Conservation (phyloP, 2,329 filamentous ascomycete species). For the Paramyrothecium roridum region DNA sequence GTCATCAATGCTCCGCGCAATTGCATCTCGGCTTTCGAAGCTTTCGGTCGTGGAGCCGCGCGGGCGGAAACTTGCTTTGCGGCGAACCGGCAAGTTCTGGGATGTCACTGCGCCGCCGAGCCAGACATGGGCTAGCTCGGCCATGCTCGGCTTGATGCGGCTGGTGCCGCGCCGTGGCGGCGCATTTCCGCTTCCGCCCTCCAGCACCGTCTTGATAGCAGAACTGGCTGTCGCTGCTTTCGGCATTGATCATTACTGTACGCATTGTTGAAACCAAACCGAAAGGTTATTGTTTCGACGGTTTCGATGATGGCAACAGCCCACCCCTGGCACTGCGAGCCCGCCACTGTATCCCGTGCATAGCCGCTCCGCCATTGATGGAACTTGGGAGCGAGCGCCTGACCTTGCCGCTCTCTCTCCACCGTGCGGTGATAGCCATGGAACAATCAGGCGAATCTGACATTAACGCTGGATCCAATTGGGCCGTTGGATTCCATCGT, state of each 20-base stretch:
- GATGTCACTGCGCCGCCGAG: neutral
- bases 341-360: neutral
- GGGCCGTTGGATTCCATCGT: constrained; percentile 19
- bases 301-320: constrained; percentile 20
- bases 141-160: constrained; percentile 38
- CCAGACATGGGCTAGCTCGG: constrained; percentile 20
- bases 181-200: constrained; percentile 21
- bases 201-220: constrained; percentile 13
- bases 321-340: neutral
- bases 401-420: neutral
- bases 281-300: constrained; percentile 9
- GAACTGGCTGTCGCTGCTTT: constrained; percentile 6
- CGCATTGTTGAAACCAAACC: neutral
- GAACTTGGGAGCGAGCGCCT: neutral
- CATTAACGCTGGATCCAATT: constrained; percentile 8
- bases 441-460: neutral
- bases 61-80: neutral
- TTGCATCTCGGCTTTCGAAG: neutral
- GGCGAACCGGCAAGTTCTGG: neutral
- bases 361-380: neutral
- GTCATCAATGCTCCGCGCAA: neutral
- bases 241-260: constrained; percentile 15
- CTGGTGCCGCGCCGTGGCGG: constrained; percentile 23
- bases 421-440: too few species aligned
- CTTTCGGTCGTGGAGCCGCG: neutral